Percentiles rank a stretch among this genome's conserved stretches.
Conservation (phyloP, 768 basidiomycete species). For the Russula compacta region DNA sequence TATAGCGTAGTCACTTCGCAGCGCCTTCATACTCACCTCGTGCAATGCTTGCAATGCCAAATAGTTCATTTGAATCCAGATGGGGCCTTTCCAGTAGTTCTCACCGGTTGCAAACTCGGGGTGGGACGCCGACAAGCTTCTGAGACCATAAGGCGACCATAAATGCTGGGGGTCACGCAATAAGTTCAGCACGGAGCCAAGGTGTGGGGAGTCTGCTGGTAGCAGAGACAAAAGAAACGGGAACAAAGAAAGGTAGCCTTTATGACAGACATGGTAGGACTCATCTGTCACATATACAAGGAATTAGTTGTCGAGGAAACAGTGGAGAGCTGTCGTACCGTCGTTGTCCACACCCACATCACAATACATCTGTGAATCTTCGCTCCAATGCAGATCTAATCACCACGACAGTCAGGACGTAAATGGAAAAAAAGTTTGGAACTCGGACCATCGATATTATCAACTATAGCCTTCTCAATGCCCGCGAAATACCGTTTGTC, state of each 20-base stretch:
- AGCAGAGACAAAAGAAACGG: conserved; percentile 83
- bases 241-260: conserved; percentile 90
- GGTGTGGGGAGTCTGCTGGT: conserved; percentile 64
- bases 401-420: neutral
- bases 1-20: neutral
- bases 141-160: conserved; percentile 87
- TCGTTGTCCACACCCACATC: conserved; percentile 80
- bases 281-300: conserved; percentile 50
- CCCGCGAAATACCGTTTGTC: conserved; percentile 69
- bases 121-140: conserved; percentile 81
- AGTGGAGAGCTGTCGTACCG: conserved; percentile 36
- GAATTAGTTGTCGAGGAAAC: conserved; percentile 3
- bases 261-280: conserved; percentile 83
- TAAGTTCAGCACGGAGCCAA: conserved; percentile 73
- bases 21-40: conserved; percentile 39
- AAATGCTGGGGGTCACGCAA: conserved; percentile 74
- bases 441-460: conserved; percentile 72
- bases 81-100: conserved; percentile 96
- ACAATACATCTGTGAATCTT: conserved; percentile 86
- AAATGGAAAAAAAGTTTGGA: neutral
- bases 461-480: conserved; percentile 71
- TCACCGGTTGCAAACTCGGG: conserved; percentile 87
- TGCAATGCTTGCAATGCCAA: conserved; percentile 71
- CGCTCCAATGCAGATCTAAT: conserved; percentile 88
- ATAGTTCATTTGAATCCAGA: conserved; percentile 98